Conservation (phyloP, 495 filamentous ascomycete species). For the Penicillium argentinense region DNA sequence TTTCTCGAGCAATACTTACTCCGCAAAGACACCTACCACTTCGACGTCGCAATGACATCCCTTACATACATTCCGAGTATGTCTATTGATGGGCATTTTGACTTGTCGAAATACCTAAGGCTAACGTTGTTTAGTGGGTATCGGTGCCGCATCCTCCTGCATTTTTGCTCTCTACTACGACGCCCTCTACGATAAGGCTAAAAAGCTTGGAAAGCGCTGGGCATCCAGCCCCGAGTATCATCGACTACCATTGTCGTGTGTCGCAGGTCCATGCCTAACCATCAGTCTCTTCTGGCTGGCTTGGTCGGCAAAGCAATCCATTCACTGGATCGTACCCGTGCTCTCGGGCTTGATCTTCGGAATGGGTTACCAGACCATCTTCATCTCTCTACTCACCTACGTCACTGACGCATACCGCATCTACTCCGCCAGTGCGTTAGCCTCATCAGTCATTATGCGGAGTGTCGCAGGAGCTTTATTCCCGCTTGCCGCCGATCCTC, state of each 20-base stretch:
- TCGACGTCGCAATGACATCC: constrained; percentile 38
- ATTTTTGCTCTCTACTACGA: constrained; percentile 55
- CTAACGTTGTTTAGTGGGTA: constrained; percentile 31
- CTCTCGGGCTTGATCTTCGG: constrained; percentile 68
- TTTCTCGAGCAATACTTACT: not conserved
- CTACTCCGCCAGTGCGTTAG: constrained; percentile 68
- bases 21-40: constrained; percentile 29
- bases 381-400: constrained; percentile 72
- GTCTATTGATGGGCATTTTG: not conserved
- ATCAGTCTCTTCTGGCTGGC: constrained; percentile 71
- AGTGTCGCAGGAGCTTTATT: constrained; percentile 60
- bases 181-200: constrained; percentile 45
- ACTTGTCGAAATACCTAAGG: not conserved
- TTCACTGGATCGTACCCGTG: constrained; percentile 65
- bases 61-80: constrained; percentile 45
- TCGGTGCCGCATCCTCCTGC: constrained; percentile 36
- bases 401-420: constrained; percentile 75
- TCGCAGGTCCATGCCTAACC: constrained; percentile 63
- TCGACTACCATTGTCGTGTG: constrained; percentile 65
- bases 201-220: constrained; percentile 38
- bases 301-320: constrained; percentile 56
- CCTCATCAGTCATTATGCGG: constrained; percentile 60
- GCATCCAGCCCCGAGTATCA: constrained; percentile 56
- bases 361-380: constrained; percentile 64
- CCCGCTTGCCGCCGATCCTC: constrained; percentile 42